Base-by-base conservation (phyloP, 768 basidiomycete species). In the Trametes villosa region DNA sequence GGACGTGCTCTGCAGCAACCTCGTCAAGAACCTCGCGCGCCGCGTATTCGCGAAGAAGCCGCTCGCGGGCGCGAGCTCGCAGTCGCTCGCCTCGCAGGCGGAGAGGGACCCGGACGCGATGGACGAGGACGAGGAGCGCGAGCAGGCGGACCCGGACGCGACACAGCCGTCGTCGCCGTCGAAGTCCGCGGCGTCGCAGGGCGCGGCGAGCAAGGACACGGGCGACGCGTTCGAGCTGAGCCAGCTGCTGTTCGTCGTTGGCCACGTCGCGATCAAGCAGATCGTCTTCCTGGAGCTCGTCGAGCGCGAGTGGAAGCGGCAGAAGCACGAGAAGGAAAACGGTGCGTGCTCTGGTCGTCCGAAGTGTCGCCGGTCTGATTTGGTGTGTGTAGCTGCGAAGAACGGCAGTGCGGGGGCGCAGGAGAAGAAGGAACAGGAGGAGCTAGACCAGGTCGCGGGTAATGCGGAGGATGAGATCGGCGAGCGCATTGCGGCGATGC, bases 381-480 rank as follows among this genome's bases (percentile, higher is more conserved):
- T n/a, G 2, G 17, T 9, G 42, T 20, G 4, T 45, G 1, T 65
- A 86, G 87, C 83, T 67, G 90, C 87, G 50, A 93, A 91, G 70
- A 78, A 79, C 12, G 80, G 77, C 4, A 77, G 78, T 0, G 77
- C 74, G 24, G 77, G 77, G 1, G 77, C 74, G 15, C 76, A 42
- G 26, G 46, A 57, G 33, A 73, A 17, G 67, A 92, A 81, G 59
- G 75, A 81, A 38, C 81, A 77, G 17, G 95, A 97, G 69, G 97
- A 99, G 71, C 86, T 98, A 0, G 97, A 99, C 65, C 95, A 96
- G 67, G 96, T 98, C 11, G 94, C 91, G 9, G 97, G 97, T 7
- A 96, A 96, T 69, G 94, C 94, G 4, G 97, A 99, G 72, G 97
- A 99, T 70, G 97, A 99, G 68, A 96, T 98, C 65, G 97, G 95